Conservation (phyloP, 495 filamentous ascomycete species). For the Usnea hakonensis region DNA sequence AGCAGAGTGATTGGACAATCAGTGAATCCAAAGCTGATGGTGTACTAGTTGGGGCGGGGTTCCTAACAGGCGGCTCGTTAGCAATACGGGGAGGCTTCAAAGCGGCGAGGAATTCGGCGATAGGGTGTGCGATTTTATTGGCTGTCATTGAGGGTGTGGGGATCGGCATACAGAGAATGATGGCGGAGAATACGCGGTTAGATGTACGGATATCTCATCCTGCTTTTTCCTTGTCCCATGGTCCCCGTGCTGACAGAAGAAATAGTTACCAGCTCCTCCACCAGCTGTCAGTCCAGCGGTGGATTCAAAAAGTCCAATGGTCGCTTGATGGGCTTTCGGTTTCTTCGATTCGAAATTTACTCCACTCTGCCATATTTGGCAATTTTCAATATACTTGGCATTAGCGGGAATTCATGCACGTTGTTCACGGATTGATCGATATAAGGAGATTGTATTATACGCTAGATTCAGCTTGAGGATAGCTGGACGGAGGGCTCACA, state of each 20-base stretch:
- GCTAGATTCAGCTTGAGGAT: background rate
- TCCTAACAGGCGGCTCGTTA: conserved; percentile 90
- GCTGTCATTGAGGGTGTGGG: conserved; percentile 97
- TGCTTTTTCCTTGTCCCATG: background rate
- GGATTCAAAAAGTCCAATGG: conserved; percentile 19
- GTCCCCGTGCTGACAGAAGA: background rate
- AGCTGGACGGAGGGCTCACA: background rate
- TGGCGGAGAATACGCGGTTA: conserved; percentile 83
- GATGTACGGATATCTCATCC: conserved; percentile 46
- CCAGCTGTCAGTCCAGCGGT: conserved; percentile 15
- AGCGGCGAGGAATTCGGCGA: conserved; percentile 86
- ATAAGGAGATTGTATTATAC: background rate
- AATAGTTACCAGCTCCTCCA: conserved; percentile 20
- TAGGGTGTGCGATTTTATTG: conserved; percentile 86
- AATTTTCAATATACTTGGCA: background rate
- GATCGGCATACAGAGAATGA: conserved; percentile 93
- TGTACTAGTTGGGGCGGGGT: conserved; percentile 71
- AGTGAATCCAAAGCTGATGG: background rate
- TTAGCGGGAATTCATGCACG: background rate
- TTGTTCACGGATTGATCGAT: background rate
- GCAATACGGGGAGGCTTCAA: conserved; percentile 83
- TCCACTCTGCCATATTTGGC: conserved; percentile 21
- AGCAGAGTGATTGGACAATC: background rate
- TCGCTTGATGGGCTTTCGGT: conserved; percentile 17
- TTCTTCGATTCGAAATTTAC: conserved; percentile 4